These are phyloP conservation scores for Xylariaceae sp. DNA, from an alignment of 2,329 filamentous ascomycete species.

Conservation along the genomic window DNA sequence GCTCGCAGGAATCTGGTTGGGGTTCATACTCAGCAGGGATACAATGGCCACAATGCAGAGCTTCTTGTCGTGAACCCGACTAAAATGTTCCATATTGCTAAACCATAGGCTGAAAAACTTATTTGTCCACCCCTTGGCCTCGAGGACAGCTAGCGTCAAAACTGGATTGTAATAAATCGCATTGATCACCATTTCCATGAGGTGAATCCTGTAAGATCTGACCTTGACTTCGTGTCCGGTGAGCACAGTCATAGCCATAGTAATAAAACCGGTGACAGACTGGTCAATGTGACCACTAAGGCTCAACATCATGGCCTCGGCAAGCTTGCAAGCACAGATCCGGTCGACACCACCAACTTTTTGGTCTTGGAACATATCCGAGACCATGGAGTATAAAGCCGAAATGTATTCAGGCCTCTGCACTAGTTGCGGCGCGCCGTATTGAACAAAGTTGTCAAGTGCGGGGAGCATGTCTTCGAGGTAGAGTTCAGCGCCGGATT, in stretches of 20 bases:
- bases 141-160: slow-evolving; percentile 80
- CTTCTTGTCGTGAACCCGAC: slow-evolving; percentile 96
- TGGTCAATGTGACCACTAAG: slow-evolving; percentile 83
- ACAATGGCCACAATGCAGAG: slow-evolving; percentile 92
- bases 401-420: slow-evolving; percentile 83
- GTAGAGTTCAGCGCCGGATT: slow-evolving; percentile 93
- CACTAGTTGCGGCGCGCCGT: slow-evolving; percentile 73
- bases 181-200: slow-evolving; percentile 99
- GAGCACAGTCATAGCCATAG: slow-evolving; percentile 81
- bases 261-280: slow-evolving; percentile 83
- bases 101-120: slow-evolving; percentile 99
- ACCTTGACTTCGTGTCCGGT: slow-evolving; percentile 73
- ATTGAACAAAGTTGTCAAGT: slow-evolving; percentile 95
- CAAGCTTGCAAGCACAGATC: slow-evolving; percentile 95
- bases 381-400: slow-evolving; percentile 88
- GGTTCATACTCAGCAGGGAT: slow-evolving; percentile 72
- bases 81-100: slow-evolving; percentile 89
- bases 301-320: slow-evolving; percentile 95
- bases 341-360: slow-evolving; percentile 92
- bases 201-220: slow-evolving; percentile 89
- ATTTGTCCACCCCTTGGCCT: slow-evolving; percentile 90
- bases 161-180: slow-evolving; percentile 94
- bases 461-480: slow-evolving; percentile 98
- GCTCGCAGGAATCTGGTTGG: slow-evolving; percentile 81
- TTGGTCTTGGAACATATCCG: slow-evolving; percentile 87